Percentiles rank a stretch among this genome's conserved stretches.
Evolutionary conservation across 371 early-diverging fungal genomes (phyloP).

Genomic region (Circinella minor): DNA sequence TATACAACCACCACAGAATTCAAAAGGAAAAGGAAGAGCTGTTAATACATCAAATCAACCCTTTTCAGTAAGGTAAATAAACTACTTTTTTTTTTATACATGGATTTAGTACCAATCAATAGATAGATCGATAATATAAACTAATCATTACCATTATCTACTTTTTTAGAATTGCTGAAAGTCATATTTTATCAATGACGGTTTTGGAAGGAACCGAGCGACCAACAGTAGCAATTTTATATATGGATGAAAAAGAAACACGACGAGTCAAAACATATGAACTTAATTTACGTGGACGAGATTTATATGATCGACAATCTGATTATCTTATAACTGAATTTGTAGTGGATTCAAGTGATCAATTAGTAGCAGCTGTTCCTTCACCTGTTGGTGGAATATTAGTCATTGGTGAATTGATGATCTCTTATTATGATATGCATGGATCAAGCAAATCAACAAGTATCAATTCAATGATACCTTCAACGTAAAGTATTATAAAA

Average conservation of each 20-base stretch:
- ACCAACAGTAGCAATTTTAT: slow-evolving; percentile 69
- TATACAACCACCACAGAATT: slow-evolving; percentile 39
- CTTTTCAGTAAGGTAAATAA: slow-evolving; percentile 23
- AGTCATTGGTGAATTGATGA: slow-evolving; percentile 72
- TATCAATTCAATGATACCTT: slow-evolving; percentile 44
- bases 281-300: slow-evolving; percentile 47
- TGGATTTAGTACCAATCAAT: no score
- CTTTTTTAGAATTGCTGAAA: slow-evolving; percentile 64
- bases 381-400: slow-evolving; percentile 66
- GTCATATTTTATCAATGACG: slow-evolving; percentile 63
- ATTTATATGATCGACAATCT: slow-evolving; percentile 27
- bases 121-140: not conserved
- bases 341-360: slow-evolving; percentile 57
- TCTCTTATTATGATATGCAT: slow-evolving; percentile 56
- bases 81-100: no score
- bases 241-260: slow-evolving; percentile 64
- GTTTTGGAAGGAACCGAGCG: slow-evolving; percentile 48
- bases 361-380: slow-evolving; percentile 64
- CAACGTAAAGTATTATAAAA: slow-evolving; percentile 8
- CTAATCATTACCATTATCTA: not conserved
- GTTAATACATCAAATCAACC: slow-evolving; percentile 19
- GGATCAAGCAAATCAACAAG: slow-evolving; percentile 44
- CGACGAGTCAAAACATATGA: slow-evolving; percentile 69
- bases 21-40: slow-evolving; percentile 39
- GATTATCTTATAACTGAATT: slow-evolving; percentile 33